phyloP scores from a whole-genome alignment of 192 early-diverging fungal genomes.

The Umbelopsis sp. region DNA sequence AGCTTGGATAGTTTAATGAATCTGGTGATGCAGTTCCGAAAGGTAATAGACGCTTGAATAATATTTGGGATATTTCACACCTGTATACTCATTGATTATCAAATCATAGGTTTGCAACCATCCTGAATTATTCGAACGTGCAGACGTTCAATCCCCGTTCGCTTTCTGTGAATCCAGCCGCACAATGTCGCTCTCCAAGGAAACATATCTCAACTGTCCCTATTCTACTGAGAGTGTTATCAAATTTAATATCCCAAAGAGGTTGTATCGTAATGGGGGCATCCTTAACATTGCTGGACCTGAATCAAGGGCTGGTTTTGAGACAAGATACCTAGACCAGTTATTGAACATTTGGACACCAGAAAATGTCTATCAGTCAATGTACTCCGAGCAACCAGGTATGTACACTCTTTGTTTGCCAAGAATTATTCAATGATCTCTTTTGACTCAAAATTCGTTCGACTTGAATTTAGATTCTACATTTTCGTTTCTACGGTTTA shows the following conservation, averaged over 20 bases:
- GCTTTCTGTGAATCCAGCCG: slow-evolving; percentile 58
- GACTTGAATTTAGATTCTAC: slow-evolving; percentile 23
- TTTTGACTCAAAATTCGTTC: background rate
- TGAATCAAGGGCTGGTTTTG: slow-evolving; percentile 43
- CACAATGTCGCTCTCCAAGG: slow-evolving; percentile 63
- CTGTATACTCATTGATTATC: background rate
- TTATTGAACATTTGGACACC: slow-evolving; percentile 62
- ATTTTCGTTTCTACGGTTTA: slow-evolving; percentile 60
- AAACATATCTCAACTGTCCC: slow-evolving; percentile 52
- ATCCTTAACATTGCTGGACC: slow-evolving; percentile 45
- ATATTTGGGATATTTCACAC: background rate
- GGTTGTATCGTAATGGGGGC: slow-evolving; percentile 67
- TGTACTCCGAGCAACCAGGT: slow-evolving; percentile 34
- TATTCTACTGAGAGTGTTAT: slow-evolving; percentile 68
- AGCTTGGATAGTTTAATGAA: slow-evolving; percentile 86
- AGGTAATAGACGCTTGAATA: slow-evolving; percentile 28
- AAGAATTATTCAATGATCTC: background rate
- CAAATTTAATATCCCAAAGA: slow-evolving; percentile 66
- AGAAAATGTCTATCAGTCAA: slow-evolving; percentile 54
- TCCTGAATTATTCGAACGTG: slow-evolving; percentile 86
- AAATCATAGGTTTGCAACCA: slow-evolving; percentile 71
- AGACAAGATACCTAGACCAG: slow-evolving; percentile 45
- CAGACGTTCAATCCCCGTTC: slow-evolving; percentile 76
- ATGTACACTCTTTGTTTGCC: background rate
- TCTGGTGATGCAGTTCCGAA: slow-evolving; percentile 92